These are phyloP conservation scores for Ormosia semicastrata DNA, from an alignment of 306 rosid genomes.

Conservation along the genomic window DNA sequence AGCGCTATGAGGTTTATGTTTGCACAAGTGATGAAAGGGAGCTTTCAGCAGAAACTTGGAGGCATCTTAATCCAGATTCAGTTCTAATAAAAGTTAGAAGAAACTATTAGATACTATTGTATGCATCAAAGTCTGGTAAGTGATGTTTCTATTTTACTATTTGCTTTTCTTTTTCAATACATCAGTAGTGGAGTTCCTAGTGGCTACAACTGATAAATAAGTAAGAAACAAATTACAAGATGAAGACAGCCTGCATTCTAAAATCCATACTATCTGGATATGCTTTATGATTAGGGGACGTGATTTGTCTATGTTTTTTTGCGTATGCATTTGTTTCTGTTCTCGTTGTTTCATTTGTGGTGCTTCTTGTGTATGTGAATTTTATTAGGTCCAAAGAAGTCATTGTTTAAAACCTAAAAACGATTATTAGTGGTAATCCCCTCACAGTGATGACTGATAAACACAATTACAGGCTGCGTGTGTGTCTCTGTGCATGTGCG, in stretches of 20 bases:
- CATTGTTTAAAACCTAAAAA: too few relatives aligned
- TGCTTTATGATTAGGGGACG: background rate
- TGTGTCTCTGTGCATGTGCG: too few relatives aligned
- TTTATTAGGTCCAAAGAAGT: background rate
- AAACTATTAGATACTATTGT: slow-evolving; percentile 61
- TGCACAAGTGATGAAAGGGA: slow-evolving; percentile 72
- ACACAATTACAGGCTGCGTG: too few relatives aligned
- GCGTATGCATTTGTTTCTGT: background rate
- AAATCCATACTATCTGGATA: background rate
- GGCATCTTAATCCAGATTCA: slow-evolving; percentile 80
- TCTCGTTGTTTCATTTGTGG: background rate
- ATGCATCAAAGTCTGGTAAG: slow-evolving; percentile 73
- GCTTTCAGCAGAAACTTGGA: slow-evolving; percentile 74
- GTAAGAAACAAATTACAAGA: background rate
- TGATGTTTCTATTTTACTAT: background rate
- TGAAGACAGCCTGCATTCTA: background rate
- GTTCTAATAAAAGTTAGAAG: slow-evolving; percentile 55
- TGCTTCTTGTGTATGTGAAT: background rate
- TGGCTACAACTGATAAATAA: background rate
- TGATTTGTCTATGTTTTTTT: background rate
- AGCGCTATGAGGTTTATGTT: slow-evolving; percentile 71
- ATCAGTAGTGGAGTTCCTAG: background rate
- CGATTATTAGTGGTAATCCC: too few relatives aligned
- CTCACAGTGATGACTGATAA: too few relatives aligned
- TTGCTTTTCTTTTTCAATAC: background rate